Base-by-base conservation (phyloP, 306 rosid genomes). In the Prunus mume region DNA sequence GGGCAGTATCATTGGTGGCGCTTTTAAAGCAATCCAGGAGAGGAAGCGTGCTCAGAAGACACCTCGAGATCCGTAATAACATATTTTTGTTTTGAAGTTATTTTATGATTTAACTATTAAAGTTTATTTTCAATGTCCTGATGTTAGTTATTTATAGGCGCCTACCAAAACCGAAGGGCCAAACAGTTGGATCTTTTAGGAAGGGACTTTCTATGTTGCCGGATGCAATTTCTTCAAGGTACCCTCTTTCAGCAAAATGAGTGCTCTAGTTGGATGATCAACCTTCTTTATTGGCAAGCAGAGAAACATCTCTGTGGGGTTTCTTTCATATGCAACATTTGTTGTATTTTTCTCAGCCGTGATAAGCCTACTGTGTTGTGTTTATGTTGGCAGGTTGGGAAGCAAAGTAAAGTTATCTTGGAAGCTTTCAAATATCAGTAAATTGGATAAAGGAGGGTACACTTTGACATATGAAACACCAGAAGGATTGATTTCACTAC, bases 131-230 rank as follows among this genome's bases (percentile, higher is more conserved):
- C 78, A 20, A 28, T 66, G 76, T 79, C 78, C 87, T 87, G 81
- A 84, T 72, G 81, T 65, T 69, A 74, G 62, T 81, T 58, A 75
- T 83, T 32, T 67, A 25, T 47, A 92, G 99, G 90, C 96, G 89
- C 81, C 96, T 95, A 24, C 98, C 99, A 63, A 91, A 83, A 82
- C 97, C 97, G 41, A 91, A 92, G 87, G 98, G 97, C 70, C 99
- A 92, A 83, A 95, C 97, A 17, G 99, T 95, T 78, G 97, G 97
- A 72, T 95, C 97, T 82, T 90, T 95, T 73, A 85, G 93, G 72
- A 93, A 90, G 85, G 97, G 99, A 78, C 97, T 95, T 78, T 78
- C 86, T 70, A 95, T 92, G 97, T 82, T 92, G 84, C 97, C 99
- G 17, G 81, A 92, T 17, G 96, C 99, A 73, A 92, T 95, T 78